Base-by-base conservation (phyloP, 495 filamentous ascomycete species). In the Xylaria longipes region DNA sequence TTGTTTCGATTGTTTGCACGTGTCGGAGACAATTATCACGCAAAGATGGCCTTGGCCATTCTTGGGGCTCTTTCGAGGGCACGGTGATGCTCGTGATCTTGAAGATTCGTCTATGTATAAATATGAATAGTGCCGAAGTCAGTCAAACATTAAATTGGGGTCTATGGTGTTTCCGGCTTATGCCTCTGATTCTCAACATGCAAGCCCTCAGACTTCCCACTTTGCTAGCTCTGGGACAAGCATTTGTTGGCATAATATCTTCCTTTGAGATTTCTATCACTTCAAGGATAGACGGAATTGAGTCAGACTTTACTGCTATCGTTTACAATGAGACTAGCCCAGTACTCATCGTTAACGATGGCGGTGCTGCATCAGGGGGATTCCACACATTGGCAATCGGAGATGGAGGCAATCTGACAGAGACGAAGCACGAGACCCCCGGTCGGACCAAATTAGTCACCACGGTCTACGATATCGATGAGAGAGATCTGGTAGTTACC, bases 391-490 rank as follows among this genome's bases (percentile, higher is more conserved):
- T 77, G 54, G 60, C 50, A 39, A 41, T 81, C 56, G 41, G 71
- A 20, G 43, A 71, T 50, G 56, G 67, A 37, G 20, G 14, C 5
- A 5, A 7, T 37, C 31, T 60, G 33, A 61, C 67, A 15, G 77
- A 80, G 62, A 72, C 71, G 8, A 71, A 62, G 12, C 75, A 74
- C 57, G 63, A 76, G 71, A 74, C 69, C 39, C 77, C 79, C 25
- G 76, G 79, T 15, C 73, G 80, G 46, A 77, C 79, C 15, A 81
- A 80, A 68, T 71, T 80, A 17, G 75, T 80, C 20, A 72, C 75
- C 46, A 69, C 78, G 9, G 71, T 76, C 0, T 74, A 80, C 43
- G 71, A 17, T 15, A 46, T 81, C 27, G 73, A 45, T 8, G 74
- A 54, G 29, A 77, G 74, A 25, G 72, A 78, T 37, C 61, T 76